Base-by-base conservation (phyloP, 2,329 filamentous ascomycete genomes). In the Epichloe festucae region DNA sequence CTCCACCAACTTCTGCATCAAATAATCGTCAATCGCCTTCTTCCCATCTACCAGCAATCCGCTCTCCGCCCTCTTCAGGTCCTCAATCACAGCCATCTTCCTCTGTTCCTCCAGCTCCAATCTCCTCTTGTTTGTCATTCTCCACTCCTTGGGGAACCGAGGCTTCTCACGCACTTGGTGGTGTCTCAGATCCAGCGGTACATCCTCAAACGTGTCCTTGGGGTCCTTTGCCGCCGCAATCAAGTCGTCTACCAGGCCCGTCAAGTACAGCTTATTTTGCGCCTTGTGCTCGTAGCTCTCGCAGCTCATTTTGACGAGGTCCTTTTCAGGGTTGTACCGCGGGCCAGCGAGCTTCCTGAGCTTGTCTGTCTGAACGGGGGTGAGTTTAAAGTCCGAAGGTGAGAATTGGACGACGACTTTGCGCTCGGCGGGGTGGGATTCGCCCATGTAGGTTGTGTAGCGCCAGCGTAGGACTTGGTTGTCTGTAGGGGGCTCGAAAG, bases 231-330 rank as follows among this genome's bases (percentile, higher is more conserved):
- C 89, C 63, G 88, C 82, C 6, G 72, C 73, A 53, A 98, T 71
- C 57, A 98, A 71, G 48, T 75, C 79, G 56, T 84, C 75, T 48
- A 97, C 79, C 47, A 89, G 69, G 60, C 95, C 88, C 50, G 82
- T 85, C 21, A 98, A 76, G 66, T 93, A 93, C n/a, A 88, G 82
- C 76, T 97, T 98, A 74, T 98, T 98, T 73, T 97, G 90, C 17
- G 90, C 88, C 64, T 89, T 85, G 51, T 90, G 87, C 64, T 88
- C 82, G 67, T 86, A 95, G 64, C 84, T 82, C 68, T 97, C 93
- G 71, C 86, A 87, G 64, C 86, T 89, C 78, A 98, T 95, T 70
- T 87, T 89, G 60, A 96, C 75, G 53, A 88, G 73, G 60, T 89
- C 81, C 51, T 76, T 89, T 59, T 84, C 77, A 0, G 90, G 91